Evolutionary conservation across 1,139 yeast genomes (phyloP).

Genomic region (Lipomyces yarrowii): DNA sequence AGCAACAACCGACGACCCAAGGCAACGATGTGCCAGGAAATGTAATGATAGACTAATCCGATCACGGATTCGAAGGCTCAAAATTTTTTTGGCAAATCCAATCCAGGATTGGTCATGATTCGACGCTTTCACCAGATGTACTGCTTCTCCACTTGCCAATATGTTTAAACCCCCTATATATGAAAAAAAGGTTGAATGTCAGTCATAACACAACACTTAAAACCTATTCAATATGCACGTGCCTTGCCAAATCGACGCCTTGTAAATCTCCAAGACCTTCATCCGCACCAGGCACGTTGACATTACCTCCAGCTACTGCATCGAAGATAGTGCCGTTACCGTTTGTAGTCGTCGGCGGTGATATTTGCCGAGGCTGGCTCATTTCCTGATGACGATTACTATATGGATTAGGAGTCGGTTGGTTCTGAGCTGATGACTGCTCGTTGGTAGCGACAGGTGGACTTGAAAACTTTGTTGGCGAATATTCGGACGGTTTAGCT

Average conservation of each 20-base stretch:
- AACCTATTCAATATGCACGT: neutral
- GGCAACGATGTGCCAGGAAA: neutral
- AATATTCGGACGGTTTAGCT: constrained; percentile 36
- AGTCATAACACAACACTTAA: neutral
- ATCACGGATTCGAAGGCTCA: neutral
- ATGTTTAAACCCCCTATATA: constrained; percentile 28
- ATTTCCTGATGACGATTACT: constrained; percentile 55
- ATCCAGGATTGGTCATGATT: neutral
- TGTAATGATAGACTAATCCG: neutral
- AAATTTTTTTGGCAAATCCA: neutral
- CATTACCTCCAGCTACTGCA: constrained; percentile 17
- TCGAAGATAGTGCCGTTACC: constrained; percentile 19
- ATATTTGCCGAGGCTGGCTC: constrained; percentile 48
- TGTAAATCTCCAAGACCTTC: constrained; percentile 48
- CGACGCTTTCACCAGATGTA: constrained; percentile 10
- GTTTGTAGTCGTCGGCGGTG: constrained; percentile 19
- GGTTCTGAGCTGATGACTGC: constrained; percentile 34
- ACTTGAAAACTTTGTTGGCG: constrained; percentile 41
- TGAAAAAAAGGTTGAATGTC: neutral
- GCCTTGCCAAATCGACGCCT: constrained; percentile 49
- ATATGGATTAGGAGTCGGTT: constrained; percentile 76
- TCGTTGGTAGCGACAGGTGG: constrained; percentile 35
- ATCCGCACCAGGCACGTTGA: constrained; percentile 26
- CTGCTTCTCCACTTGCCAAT: constrained; percentile 27
- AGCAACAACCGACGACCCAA: neutral